Conservation (phyloP, 495 filamentous ascomycete genomes). For the Penicillium ucsense region DNA sequence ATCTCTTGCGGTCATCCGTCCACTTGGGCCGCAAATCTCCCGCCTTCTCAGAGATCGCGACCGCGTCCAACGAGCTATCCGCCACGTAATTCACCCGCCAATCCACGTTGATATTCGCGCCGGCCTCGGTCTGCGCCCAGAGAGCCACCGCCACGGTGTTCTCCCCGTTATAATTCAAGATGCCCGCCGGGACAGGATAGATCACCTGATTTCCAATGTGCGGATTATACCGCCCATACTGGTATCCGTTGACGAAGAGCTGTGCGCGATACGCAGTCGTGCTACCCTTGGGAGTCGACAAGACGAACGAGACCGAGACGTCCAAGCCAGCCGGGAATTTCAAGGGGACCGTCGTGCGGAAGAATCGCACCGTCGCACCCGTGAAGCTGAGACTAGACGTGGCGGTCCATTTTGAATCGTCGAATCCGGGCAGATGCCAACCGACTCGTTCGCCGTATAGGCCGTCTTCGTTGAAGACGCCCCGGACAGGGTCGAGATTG, state of each 20-base stretch:
- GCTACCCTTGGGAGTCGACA: constrained; percentile 17
- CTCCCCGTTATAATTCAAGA: constrained; percentile 35
- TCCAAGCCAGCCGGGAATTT: constrained; percentile 31
- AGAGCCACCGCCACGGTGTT: constrained; percentile 39
- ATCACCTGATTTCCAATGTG: constrained; percentile 43
- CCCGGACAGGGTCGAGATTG: constrained; percentile 54
- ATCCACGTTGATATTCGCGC: constrained; percentile 24
- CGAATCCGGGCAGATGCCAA: constrained; percentile 52
- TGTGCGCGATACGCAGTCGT: constrained; percentile 26
- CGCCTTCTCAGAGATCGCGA: constrained; percentile 20
- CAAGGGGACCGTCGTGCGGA: constrained; percentile 46
- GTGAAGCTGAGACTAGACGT: constrained; percentile 36
- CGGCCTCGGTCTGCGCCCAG: constrained; percentile 39
- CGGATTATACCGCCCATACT: constrained; percentile 41
- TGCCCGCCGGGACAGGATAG: constrained; percentile 40
- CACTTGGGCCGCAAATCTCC: constrained; percentile 31
- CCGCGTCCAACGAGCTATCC: constrained; percentile 35
- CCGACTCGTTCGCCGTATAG: constrained; percentile 59
- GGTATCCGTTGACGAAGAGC: constrained; percentile 41
- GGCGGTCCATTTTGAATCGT: constrained; percentile 34
- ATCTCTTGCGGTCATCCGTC: constrained; percentile 22
- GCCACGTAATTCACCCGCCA: constrained; percentile 31
- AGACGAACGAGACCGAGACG: constrained; percentile 38
- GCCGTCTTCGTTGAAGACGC: constrained; percentile 68
- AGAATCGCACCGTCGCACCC: constrained; percentile 44